Evolutionary conservation across 2,329 filamentous ascomycete species (phyloP).

Genomic region (Calonectria henricotiae): DNA sequence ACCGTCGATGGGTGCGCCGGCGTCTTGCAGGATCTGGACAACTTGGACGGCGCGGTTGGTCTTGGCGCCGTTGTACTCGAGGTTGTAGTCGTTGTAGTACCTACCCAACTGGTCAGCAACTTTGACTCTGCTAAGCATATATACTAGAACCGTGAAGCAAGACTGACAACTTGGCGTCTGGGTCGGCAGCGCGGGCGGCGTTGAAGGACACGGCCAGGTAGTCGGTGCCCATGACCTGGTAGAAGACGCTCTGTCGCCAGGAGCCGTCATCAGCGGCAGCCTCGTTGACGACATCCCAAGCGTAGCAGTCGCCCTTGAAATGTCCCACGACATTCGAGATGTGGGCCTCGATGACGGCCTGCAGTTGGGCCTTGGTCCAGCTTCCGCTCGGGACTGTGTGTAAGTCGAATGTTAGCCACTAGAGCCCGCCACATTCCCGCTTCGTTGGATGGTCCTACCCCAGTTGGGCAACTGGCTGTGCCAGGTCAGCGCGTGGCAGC

Average conservation of each 20-base stretch:
- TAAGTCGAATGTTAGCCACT: neutral
- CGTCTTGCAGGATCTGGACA: conserved; percentile 63
- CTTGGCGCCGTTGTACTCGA: conserved; percentile 69
- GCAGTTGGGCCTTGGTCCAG: conserved; percentile 75
- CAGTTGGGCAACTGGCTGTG: conserved; percentile 58
- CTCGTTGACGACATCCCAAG: conserved; percentile 80
- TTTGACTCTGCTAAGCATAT: fast-evolving
- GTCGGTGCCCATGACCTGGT: conserved; percentile 69
- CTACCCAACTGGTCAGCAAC: conserved; percentile 35
- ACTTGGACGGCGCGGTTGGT: conserved; percentile 63
- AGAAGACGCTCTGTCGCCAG: conserved; percentile 70
- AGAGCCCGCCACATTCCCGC: neutral
- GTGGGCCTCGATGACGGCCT: conserved; percentile 68
- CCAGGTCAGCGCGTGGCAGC: conserved; percentile 76
- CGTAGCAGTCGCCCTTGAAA: conserved; percentile 74
- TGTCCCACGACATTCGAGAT: conserved; percentile 72
- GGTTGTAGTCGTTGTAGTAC: conserved; percentile 74
- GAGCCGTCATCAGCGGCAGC: conserved; percentile 72
- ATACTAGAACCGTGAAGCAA: fast-evolving
- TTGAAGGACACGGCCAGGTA: conserved; percentile 74
- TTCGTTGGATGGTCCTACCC: conserved; percentile 41
- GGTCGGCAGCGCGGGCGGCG: conserved; percentile 70
- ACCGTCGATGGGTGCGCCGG: conserved; percentile 74
- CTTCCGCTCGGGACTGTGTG: conserved; percentile 48
- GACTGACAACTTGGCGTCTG: conserved; percentile 68